Base-by-base conservation (phyloP, 2,329 filamentous ascomycete species). In the Epichloe coenophiala region DNA sequence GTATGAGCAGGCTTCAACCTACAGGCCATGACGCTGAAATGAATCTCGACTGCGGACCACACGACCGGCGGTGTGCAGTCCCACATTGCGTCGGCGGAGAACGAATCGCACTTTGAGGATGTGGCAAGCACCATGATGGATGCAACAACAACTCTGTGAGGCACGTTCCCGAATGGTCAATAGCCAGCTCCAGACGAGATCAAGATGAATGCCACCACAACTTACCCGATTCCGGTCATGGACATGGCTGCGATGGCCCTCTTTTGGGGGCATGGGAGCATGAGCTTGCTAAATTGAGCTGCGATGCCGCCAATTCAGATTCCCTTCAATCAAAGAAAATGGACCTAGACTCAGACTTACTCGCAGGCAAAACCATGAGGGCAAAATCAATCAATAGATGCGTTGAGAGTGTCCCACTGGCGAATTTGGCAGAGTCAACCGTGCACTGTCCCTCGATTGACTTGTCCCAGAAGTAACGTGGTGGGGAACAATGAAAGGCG, bases 351-450 rank as follows among this genome's bases (percentile, higher is more conserved):
- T 23, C 5, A 31, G 31, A 40, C 45, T 23, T 47, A 47, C 45
- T 31, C 9, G 45, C 45, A 47, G 45, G 45, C 21, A 47, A 19
- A 0, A 33, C 36, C 45, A 47, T 47, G 35, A 47, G 45, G 0
- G 45, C 45, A 5, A 47, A 7, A 40, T 47, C 37, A 6, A 47
- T 17, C 5, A 40, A n/a, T 2, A 47, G 15, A 40, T 47, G 45
- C 33, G 45, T 9, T 3, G 37, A 47, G 7, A 47, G 15, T 15
- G 45, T 31, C 45, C 45, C 39, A 3, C 51, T 27, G 17, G 53
- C 53, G 19, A 55, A 53, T 4, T 53, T 47, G 5, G 46, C 46
- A 5, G 51, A 51, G 19, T 53, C 48, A 6, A 53, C 49, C 5
- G 48, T 46, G 33, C 51, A 53, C 3, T 40, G 39, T 2, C 53